Evolutionary conservation across 2,329 filamentous ascomycete species (phyloP).

Genomic region (Tympanopsis confertula): DNA sequence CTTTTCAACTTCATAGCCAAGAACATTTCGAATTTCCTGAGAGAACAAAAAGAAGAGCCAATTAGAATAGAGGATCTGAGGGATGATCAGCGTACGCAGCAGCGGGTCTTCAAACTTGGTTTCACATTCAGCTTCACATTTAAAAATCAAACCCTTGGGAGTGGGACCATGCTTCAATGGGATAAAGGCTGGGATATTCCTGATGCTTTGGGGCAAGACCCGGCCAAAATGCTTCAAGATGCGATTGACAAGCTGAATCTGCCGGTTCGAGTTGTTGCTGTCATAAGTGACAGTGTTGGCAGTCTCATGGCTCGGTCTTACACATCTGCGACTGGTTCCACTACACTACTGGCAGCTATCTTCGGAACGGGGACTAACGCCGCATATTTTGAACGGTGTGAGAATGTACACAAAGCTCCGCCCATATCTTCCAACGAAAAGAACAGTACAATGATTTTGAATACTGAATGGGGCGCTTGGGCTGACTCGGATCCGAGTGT

Average conservation of each 20-base stretch:
- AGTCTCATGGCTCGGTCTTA: slow-evolving; percentile 72
- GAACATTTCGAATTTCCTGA: slow-evolving; percentile 59
- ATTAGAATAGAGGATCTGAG: slow-evolving; percentile 2
- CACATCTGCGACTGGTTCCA: slow-evolving; percentile 58
- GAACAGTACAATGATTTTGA: slow-evolving; percentile 67
- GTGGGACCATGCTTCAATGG: slow-evolving; percentile 64
- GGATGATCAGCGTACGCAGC: slow-evolving; percentile 1
- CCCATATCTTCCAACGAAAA: slow-evolving; percentile 38
- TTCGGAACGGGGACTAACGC: slow-evolving; percentile 76
- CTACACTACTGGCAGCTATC: slow-evolving; percentile 63
- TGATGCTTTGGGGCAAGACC: slow-evolving; percentile 65
- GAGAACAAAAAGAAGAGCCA: slow-evolving; percentile 39
- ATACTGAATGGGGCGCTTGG: slow-evolving; percentile 74
- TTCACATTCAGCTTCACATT: slow-evolving; percentile 59
- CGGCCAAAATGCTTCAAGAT: slow-evolving; percentile 58
- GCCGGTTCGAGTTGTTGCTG: slow-evolving; percentile 59
- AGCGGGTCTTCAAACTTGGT: slow-evolving; percentile 9
- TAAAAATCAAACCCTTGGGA: slow-evolving; percentile 60
- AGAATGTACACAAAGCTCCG: slow-evolving; percentile 48
- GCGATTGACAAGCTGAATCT: slow-evolving; percentile 59
- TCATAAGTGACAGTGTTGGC: slow-evolving; percentile 72
- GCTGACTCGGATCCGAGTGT: slow-evolving; percentile 60
- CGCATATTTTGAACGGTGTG: slow-evolving; percentile 64
- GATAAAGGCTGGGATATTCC: slow-evolving; percentile 71
- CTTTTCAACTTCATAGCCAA: slow-evolving; percentile 66